Evolutionary conservation across 768 basidiomycete species (phyloP), one percentile per base, ranked within the genome.

Genomic region (Multifurca ochricompacta): DNA sequence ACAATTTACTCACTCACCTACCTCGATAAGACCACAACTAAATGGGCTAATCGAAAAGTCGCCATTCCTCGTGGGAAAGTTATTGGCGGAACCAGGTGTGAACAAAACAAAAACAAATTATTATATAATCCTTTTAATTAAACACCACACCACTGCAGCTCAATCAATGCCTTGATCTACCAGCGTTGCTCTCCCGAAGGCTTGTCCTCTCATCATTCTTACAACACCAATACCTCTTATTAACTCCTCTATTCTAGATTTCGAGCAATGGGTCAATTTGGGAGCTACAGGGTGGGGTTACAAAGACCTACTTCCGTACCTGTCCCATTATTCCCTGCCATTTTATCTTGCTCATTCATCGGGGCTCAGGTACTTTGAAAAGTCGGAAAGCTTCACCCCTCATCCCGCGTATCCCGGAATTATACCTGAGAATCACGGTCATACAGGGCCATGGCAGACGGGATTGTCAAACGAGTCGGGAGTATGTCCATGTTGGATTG

Each of bases 211-310:
- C 16, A 11, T 11, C 16, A 2, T 8, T 32, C 21, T 43, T 13
- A 13, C 9, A 18, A 23, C 34, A 13, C 9, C 9, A 18, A 23
- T 43, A 13, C 9, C 37, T 51, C 27, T 3, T 43, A 18, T 28
- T 16, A 7, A 16, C 28, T 41, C 13, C 35, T 35, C 13, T 30
- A 14, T 23, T 42, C 44, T 49, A 37, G 58, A 59, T 37, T 59
- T 55, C 34, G 54, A 59, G 9, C 32, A 60, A 28, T 56, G 59
- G 59, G 59, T 48, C 6, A 23, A 27, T 16, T 39, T 59, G 18
- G 58, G 58, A 5, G 59, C 59, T 14, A 44, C 41, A 45, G 59
- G 59, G 6, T 60, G 59, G 59, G 51, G 56, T 8, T 60, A 58
- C 40, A 37, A 48, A 11, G 56, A 47, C 13, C 39, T 60, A 10